Evolutionary conservation across 305 asterid genomes (phyloP).

Genomic region (Galium porrigens): DNA sequence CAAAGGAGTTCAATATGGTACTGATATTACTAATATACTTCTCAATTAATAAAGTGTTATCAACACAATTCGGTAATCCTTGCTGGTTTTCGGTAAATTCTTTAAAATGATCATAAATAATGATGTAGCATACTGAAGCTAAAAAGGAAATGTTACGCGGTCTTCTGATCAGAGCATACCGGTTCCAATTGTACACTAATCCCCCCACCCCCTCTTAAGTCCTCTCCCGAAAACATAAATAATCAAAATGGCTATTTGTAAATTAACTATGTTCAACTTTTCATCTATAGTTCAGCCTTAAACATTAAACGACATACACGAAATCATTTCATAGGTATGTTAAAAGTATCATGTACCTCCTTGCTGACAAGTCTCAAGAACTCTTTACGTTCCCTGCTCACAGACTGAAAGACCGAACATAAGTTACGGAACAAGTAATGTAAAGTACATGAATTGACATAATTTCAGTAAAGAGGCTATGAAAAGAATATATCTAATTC

Average conservation of each 20-base stretch:
- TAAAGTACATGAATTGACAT: conserved; percentile 17
- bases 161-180: not conserved
- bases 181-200: not conserved
- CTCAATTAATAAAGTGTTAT: not conserved
- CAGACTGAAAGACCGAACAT: conserved; percentile 52
- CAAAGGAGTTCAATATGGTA: not conserved
- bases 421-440: conserved; percentile 18
- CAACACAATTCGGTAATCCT: not conserved
- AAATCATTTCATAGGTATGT: not conserved
- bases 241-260: not conserved
- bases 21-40: not conserved
- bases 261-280: not conserved
- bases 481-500: conserved; percentile 21
- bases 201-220: not conserved
- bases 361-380: conserved; percentile 82
- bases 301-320: not conserved
- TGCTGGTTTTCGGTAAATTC: not conserved
- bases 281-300: not conserved
- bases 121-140: not conserved
- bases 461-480: conserved; percentile 16
- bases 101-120: not conserved
- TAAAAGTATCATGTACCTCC: conserved; percentile 44
- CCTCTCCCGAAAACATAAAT: not conserved
- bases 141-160: not conserved
- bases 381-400: conserved; percentile 96